Evolutionary conservation across 2,329 filamentous ascomycete genomes (phyloP), one percentile per base, ranked within the genome.

Genomic region (Claviceps quebecensis): DNA sequence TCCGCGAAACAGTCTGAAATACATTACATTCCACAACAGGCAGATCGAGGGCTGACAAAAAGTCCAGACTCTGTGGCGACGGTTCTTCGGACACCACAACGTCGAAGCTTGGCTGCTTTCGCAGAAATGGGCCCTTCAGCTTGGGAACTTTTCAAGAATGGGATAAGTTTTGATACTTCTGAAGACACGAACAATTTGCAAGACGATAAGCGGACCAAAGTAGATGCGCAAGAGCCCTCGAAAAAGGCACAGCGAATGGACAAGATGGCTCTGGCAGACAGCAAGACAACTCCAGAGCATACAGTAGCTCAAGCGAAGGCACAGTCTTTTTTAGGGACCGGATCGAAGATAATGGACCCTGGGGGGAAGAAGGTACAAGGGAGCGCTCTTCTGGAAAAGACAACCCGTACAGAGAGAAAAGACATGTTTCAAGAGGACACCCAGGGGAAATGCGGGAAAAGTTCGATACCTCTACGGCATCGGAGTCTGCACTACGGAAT

Each of bases 61-160:
- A 51, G 45, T 6, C 57, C 59, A 1, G 54, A 57, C 26, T 72
- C 71, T 5, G 61, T 63, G 9, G 60, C 61, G 11, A 74, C 72
- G 1, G 60, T 72, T 11, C 58, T 73, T 11, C 64, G 62, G 44
- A 69, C 65, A 3, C 61, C 64, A 11, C 58, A 59, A 37, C 55
- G 58, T 38, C 60, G 54, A 22, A 62, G 59, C 43, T 49, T 59
- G 39, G 56, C 54, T n/a, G 48, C 58, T 13, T 22, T 55, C 9
- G 56, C 63, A 16, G 48, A 37, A 14, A 38, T 49, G 43, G 51
- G 41, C 2, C 54, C 59, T 13, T 53, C 59, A 37, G 60, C 60
- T 3, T 54, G 60, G 56, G 65, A 66, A 50, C 57, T 65, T 23
- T 64, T 63, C 41, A 57, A 61, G 53, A 64, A 65, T 51, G 63